These are phyloP conservation scores for Sophora flavescens DNA, from an alignment of 306 rosid species.

Conservation along the genomic window DNA sequence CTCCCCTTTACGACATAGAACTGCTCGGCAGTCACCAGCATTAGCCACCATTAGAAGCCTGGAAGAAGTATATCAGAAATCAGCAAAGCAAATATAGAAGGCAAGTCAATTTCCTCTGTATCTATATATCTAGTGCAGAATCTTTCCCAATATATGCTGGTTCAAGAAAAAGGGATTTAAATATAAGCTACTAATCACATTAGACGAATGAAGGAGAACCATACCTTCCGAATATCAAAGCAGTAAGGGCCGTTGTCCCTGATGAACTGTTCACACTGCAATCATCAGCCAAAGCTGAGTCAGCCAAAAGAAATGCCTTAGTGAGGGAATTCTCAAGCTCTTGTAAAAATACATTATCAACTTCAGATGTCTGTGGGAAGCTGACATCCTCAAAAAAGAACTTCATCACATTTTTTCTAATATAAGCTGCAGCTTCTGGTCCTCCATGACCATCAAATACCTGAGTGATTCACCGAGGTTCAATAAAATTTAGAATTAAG, in stretches of 20 bases:
- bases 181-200: neutral
- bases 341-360: constrained; percentile 60
- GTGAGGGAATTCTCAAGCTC: constrained; percentile 73
- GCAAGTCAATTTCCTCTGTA: neutral
- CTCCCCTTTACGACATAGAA: constrained; percentile 88
- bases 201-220: neutral
- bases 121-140: neutral
- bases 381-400: constrained; percentile 77
- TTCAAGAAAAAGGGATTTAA: constrained; percentile 16
- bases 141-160: constrained; percentile 19
- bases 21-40: constrained; percentile 98
- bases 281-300: constrained; percentile 89
- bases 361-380: constrained; percentile 76
- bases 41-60: constrained; percentile 96
- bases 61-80: constrained; percentile 41
- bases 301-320: constrained; percentile 80
- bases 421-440: constrained; percentile 96
- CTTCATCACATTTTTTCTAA: constrained; percentile 72
- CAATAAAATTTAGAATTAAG: constrained; percentile 38
- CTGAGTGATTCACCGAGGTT: constrained; percentile 49
- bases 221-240: constrained; percentile 91
- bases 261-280: constrained; percentile 75
- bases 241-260: constrained; percentile 93
- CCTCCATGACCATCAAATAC: constrained; percentile 99
- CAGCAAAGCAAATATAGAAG: constrained; percentile 40